These are phyloP conservation scores for Dothiorella sarmentorum DNA, from an alignment of 2,329 filamentous ascomycete genomes.

Conservation along the genomic window DNA sequence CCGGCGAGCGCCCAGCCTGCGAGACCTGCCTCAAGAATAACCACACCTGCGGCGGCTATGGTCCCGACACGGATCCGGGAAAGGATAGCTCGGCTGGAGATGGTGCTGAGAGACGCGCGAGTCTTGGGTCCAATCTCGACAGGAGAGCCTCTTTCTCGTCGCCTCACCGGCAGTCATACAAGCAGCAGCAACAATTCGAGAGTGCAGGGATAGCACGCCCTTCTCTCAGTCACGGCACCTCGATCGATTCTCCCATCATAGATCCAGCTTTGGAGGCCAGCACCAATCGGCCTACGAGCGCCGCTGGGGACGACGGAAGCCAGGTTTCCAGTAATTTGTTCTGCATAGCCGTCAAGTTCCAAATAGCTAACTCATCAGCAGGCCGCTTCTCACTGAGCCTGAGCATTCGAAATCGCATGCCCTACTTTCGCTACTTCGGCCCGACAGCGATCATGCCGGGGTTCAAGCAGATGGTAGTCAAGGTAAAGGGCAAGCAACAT, in stretches of 20 bases:
- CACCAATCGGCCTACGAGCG: not conserved
- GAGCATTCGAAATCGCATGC: constrained; percentile 63
- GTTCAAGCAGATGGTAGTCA: constrained; percentile 88
- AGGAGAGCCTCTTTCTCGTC: not conserved
- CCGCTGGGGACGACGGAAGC: constrained; percentile 36
- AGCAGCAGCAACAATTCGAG: constrained; percentile 2
- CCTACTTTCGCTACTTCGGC: constrained; percentile 88
- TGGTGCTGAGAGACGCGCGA: not conserved
- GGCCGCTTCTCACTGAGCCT: constrained; percentile 31
- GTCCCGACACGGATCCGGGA: constrained; percentile 30
- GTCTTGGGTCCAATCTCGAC: not conserved
- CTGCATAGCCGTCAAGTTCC: constrained; percentile 20
- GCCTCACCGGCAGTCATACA: not conserved
- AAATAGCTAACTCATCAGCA: constrained; percentile 24
- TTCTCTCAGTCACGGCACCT: not conserved
- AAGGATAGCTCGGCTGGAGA: not conserved
- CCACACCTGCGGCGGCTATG: constrained; percentile 47
- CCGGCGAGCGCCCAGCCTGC: constrained; percentile 42
- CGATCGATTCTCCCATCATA: not conserved
- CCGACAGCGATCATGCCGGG: constrained; percentile 88
- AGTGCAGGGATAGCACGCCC: not conserved
- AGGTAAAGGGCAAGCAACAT: constrained; percentile 63
- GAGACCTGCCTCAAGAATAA: constrained; percentile 48
- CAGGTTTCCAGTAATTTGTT: constrained; percentile 29
- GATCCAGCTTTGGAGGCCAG: constrained; percentile 6